Evolutionary conservation across 306 rosid genomes (phyloP).

Genomic region (Castanea sativa): DNA sequence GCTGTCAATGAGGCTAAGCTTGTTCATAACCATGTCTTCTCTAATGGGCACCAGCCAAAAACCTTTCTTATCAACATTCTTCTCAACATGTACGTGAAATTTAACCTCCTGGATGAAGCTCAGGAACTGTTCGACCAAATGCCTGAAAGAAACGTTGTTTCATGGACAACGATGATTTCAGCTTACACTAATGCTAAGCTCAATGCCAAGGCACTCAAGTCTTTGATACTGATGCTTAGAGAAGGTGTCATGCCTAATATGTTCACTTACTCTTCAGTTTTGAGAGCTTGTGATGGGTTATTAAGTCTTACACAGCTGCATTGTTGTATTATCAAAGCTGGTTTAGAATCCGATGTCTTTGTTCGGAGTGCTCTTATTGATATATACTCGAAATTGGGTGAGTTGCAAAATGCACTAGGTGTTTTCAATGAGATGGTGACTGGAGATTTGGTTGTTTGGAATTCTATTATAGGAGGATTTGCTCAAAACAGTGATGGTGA

Average conservation of each 20-base stretch:
- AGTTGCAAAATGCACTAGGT: slow-evolving; percentile 42
- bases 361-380: slow-evolving; percentile 78
- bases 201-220: slow-evolving; percentile 51
- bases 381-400: slow-evolving; percentile 70
- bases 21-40: slow-evolving; percentile 66
- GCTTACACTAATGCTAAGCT: slow-evolving; percentile 59
- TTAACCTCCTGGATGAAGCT: slow-evolving; percentile 67
- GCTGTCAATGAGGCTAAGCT: slow-evolving; percentile 63
- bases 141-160: slow-evolving; percentile 74
- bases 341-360: slow-evolving; percentile 80
- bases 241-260: slow-evolving; percentile 80
- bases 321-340: slow-evolving; percentile 54
- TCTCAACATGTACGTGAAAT: slow-evolving; percentile 67
- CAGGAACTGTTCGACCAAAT: slow-evolving; percentile 64
- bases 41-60: slow-evolving; percentile 53
- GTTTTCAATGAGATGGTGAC: slow-evolving; percentile 77
- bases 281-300: slow-evolving; percentile 66
- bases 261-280: slow-evolving; percentile 78
- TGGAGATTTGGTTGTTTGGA: slow-evolving; percentile 75
- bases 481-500: slow-evolving; percentile 83
- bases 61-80: slow-evolving; percentile 58
- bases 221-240: slow-evolving; percentile 61
- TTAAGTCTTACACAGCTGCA: slow-evolving; percentile 62
- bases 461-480: slow-evolving; percentile 74
- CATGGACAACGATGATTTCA: slow-evolving; percentile 79